phyloP scores from a whole-genome alignment of 2,329 filamentous ascomycete genomes.

The Penicillium janthinellum region DNA sequence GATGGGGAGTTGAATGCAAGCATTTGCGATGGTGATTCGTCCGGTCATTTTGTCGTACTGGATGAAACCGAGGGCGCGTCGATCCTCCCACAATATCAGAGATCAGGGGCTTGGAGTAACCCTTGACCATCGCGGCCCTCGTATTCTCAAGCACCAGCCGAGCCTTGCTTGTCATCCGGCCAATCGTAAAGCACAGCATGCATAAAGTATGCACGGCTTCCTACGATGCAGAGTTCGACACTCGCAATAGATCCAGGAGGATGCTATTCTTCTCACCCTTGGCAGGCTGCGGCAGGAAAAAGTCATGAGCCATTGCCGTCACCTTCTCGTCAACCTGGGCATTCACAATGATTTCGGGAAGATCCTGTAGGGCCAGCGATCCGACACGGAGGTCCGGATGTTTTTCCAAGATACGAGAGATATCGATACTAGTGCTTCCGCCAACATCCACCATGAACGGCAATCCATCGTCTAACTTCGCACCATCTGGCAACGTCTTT shows the following conservation, averaged over 20 bases:
- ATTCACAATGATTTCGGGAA: constrained; percentile 32
- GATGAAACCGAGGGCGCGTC: too few species aligned
- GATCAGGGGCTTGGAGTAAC: neutral
- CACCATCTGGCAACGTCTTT: neutral
- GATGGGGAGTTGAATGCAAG: too few species aligned
- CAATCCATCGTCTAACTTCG: neutral
- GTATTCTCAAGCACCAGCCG: neutral
- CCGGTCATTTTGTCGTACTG: too few species aligned
- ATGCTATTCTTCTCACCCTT: constrained; percentile 17
- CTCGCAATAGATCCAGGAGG: too few species aligned
- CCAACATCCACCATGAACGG: neutral
- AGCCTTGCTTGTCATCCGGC: neutral
- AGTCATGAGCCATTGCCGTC: constrained; percentile 30
- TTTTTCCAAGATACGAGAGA: neutral
- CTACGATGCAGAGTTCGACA: neutral
- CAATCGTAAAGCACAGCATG: neutral
- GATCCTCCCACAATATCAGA: neutral
- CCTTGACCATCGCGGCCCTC: neutral
- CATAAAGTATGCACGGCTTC: neutral
- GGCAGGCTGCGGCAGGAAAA: constrained; percentile 31
- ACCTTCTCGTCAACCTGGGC: constrained; percentile 28
- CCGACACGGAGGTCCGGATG: too few species aligned
- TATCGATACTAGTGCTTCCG: neutral
- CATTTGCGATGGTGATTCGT: too few species aligned
- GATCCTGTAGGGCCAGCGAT: neutral